phyloP scores from a whole-genome alignment of 1,284 basidiomycete genomes.

The Chalciporus sp. region DNA sequence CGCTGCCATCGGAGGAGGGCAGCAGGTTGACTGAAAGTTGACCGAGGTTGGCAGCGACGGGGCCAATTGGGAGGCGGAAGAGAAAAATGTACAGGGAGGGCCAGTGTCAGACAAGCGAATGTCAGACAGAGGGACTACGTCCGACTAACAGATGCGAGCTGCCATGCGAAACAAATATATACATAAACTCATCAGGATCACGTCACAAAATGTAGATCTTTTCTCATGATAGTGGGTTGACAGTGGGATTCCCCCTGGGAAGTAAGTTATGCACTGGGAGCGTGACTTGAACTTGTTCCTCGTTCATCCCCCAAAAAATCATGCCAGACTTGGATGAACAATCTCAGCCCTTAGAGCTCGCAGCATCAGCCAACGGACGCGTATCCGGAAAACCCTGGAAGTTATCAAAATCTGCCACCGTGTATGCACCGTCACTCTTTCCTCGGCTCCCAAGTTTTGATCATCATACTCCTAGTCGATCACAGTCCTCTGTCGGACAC shows the following conservation, averaged over 20 bases:
- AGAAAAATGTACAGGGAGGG: background rate
- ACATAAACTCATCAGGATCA: conserved; percentile 24
- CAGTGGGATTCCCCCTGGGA: no score
- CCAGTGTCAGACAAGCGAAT: background rate
- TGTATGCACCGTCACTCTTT: conserved; percentile 43
- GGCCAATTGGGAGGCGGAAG: background rate
- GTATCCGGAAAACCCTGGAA: conserved; percentile 75
- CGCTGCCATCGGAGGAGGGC: conserved; percentile 16
- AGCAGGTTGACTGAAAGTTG: no score
- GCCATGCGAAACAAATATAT: conserved; percentile 9
- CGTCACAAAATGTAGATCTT: background rate
- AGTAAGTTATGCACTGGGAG: no score
- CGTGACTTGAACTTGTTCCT: background rate
- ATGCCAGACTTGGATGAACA: background rate
- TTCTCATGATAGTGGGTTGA: no score
- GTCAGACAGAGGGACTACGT: no score
- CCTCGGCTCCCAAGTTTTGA: conserved; percentile 5
- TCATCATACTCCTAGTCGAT: conserved; percentile 49
- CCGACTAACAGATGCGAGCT: no score
- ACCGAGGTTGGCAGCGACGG: no score
- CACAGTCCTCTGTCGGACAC: conserved; percentile 63
- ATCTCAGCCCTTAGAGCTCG: conserved; percentile 38
- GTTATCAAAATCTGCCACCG: conserved; percentile 56
- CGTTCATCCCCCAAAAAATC: no score
- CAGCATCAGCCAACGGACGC: conserved; percentile 60